Evolutionary conservation across 345 rosid genomes (phyloP), one percentile per base, ranked within the genome.

Genomic region (Melastoma malabathricum): DNA sequence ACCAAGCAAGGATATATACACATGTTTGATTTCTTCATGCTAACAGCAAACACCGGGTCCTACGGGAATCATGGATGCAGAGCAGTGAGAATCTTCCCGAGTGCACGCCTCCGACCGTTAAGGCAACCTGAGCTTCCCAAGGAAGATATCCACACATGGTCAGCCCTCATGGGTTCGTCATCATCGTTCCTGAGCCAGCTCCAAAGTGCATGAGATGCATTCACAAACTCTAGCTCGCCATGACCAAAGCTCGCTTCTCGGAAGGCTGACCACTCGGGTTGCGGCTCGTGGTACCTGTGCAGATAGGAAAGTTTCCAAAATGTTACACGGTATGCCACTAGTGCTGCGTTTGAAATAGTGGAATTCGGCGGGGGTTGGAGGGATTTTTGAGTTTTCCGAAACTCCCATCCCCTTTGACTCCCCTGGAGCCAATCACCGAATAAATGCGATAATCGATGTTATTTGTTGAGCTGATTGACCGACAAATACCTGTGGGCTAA

Each of bases 171-270:
- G 3, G 95, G 86, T 62, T 88, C 97, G 39, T 92, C 98, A 13
- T 92, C 98, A 44, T 92, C 98, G 34, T 92, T 92, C 71, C 98
- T 69, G 61, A 87, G 97, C 98, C 97, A 92, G 52, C 84, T 84
- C 98, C 97, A 88, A 38, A 60, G 65, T 17, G 95, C 95, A 62
- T 88, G 95, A 38, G 79, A 81, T 60, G 90, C 70, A 60, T 92
- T 92, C 44, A 65, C 76, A 53, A 92, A 50, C 70, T 68, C 70
- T 57, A 92, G 80, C 69, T 87, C 97, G 0, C 98, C 90, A 48
- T 92, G 98, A 43, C 98, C 98, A 59, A 92, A 92, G 66, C 98
- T 79, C 55, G 94, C 97, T 80, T 92, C 97, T 6, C 95, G 90
- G 72, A 92, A 92, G 44, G 73, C 77, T 14, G 98, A 87, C 98